Evolutionary conservation across 257 asterid genomes (phyloP), one percentile per base, ranked within the genome.

Genomic region (Paraleonurus japonicus): DNA sequence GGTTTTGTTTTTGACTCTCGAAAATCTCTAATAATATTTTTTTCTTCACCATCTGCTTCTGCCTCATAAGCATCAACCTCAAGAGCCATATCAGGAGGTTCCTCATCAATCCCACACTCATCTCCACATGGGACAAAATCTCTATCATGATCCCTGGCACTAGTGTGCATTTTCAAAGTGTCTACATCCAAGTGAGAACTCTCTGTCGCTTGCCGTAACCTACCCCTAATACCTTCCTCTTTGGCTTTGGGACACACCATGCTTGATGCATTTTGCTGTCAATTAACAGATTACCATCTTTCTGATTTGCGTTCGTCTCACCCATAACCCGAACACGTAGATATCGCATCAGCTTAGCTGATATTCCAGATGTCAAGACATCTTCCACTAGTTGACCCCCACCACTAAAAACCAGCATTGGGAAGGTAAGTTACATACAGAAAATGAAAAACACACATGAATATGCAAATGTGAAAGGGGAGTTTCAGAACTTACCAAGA

Each of bases 301-400:
- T 89, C 78, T 85, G 98, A 75, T 69, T 82, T 47, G 85, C 65
- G 76, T 72, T 81, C 27, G 90, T 53, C 58, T 92, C 98, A 7
- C 96, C 98, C 79, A 92, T 71, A 66, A 89, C 89, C 57, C 91
- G 89, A 63, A 81, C 17, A 41, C 99, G 97, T 35, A 95, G 89
- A 81, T 83, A 85, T 37, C 89, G 84, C 98, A 95, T 95, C 70
- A 95, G 87, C 79, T 88, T 92, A 70, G 98, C 90, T 60, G 99
- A 79, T 74, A 95, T 83, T 28, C 99, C 98, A 80, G 99, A 88
- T 71, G 90, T 85, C 72, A 95, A 81, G 79, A 92, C 96, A 73
- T 92, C 99, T 82, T 92, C 99, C 76, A 89, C 99, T 76, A 95
- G 82, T 80, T 89, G 95, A 73, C 89, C 12, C 12, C 43, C 97